A percentile compares a stretch with the other conserved stretches of the same genome.
Conservation (phyloP, 2,329 filamentous ascomycete genomes). For the Helotiales sp. region DNA sequence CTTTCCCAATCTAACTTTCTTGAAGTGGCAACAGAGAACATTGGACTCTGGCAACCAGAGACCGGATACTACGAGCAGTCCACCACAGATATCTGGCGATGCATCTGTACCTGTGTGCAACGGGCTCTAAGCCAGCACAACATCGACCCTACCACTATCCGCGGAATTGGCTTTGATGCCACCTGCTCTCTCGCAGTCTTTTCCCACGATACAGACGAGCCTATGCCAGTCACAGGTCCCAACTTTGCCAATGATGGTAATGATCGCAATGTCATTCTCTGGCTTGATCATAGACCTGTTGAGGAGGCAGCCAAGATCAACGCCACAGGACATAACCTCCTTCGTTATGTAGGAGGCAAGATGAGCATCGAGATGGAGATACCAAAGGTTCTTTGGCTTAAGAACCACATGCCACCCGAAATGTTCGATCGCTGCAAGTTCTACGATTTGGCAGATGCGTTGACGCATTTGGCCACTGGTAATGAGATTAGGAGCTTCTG, state of each 20-base stretch:
- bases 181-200: constrained; percentile 98
- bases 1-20: constrained; percentile 19
- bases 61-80: constrained; percentile 92
- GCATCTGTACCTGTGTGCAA: constrained; percentile 88
- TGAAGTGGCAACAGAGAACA: constrained; percentile 70
- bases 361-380: constrained; percentile 99
- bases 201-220: constrained; percentile 85
- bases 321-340: constrained; percentile 85
- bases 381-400: constrained; percentile 96
- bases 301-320: constrained; percentile 95
- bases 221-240: constrained; percentile 86
- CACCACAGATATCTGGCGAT: constrained; percentile 93
- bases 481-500: constrained; percentile 93
- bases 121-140: constrained; percentile 81
- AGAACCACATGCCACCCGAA: constrained; percentile 95
- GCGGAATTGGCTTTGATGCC: constrained; percentile 94
- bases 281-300: constrained; percentile 93
- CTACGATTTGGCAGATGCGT: constrained; percentile 89
- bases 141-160: constrained; percentile 75
- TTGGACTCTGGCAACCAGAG: constrained; percentile 80
- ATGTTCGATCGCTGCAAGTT: constrained; percentile 94
- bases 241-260: constrained; percentile 80
- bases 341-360: constrained; percentile 94
- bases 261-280: constrained; percentile 93
- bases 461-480: constrained; percentile 93